phyloP scores from a whole-genome alignment of 768 basidiomycete species.

The Leccinellum luteum region DNA sequence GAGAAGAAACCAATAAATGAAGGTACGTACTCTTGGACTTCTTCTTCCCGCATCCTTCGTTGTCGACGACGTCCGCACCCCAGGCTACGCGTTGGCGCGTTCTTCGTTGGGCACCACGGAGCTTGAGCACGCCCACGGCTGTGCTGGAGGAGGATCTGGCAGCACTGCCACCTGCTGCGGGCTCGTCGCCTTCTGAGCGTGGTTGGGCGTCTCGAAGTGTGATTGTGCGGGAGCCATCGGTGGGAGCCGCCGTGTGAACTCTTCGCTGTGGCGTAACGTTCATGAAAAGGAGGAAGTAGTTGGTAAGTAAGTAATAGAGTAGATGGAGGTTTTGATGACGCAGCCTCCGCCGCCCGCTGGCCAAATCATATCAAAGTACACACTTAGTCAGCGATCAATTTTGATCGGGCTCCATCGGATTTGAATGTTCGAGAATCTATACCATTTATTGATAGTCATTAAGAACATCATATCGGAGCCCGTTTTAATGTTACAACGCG shows the following conservation, averaged over 20 bases:
- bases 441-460: constrained; percentile 17
- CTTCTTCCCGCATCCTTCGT: constrained; percentile 86
- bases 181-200: constrained; percentile 23
- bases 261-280: constrained; percentile 26
- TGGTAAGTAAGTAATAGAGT: not conserved
- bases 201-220: constrained; percentile 42
- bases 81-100: constrained; percentile 67
- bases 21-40: constrained; percentile 80
- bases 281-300: constrained; percentile 6
- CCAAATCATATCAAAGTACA: no score
- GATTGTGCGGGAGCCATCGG: constrained; percentile 55
- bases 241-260: constrained; percentile 40
- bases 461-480: constrained; percentile 10
- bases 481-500: constrained; percentile 25
- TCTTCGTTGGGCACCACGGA: constrained; percentile 51
- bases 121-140: constrained; percentile 50
- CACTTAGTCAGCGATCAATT: constrained; percentile 17
- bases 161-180: not conserved
- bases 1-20: constrained; percentile 12
- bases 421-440: constrained; percentile 10
- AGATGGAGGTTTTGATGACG: not conserved
- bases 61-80: constrained; percentile 85
- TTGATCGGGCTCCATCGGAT: not conserved
- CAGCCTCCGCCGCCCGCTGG: no score
- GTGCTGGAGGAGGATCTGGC: constrained; percentile 14